A percentile compares a stretch with the other conserved stretches of the same genome.
phyloP scores from a whole-genome alignment of 1,139 yeast species.

The Geotrichum carabidarum region DNA sequence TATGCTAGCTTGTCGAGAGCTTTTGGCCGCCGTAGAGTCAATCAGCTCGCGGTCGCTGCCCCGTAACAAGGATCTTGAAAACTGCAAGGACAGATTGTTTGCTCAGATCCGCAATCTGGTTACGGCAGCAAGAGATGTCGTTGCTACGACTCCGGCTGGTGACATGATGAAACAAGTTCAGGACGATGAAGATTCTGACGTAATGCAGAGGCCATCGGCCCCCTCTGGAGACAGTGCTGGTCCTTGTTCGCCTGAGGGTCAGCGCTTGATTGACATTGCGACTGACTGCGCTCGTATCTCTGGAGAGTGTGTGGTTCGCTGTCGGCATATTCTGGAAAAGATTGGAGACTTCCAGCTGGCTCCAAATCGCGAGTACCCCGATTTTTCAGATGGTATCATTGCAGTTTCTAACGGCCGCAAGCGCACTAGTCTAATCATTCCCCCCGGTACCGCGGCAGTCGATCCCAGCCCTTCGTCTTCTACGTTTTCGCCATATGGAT shows the following conservation, averaged over 20 bases:
- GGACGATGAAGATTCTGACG: slow-evolving; percentile 16
- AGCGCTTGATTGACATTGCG: slow-evolving; percentile 26
- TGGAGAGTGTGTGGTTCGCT: slow-evolving; percentile 42
- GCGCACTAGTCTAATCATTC: neutral
- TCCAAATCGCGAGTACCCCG: slow-evolving; percentile 64
- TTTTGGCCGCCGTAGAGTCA: slow-evolving; percentile 38
- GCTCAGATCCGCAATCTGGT: slow-evolving; percentile 36
- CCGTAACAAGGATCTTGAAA: slow-evolving; percentile 34
- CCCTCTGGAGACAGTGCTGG: slow-evolving; percentile 17
- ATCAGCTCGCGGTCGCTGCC: slow-evolving; percentile 32
- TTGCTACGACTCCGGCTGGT: slow-evolving; percentile 21
- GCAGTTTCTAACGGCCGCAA: slow-evolving; percentile 18
- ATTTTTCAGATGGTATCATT: slow-evolving; percentile 63
- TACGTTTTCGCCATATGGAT: slow-evolving; percentile 2
- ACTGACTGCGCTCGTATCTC: slow-evolving; percentile 37
- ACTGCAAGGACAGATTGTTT: slow-evolving; percentile 37
- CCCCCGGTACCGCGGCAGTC: neutral
- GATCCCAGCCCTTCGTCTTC: slow-evolving; percentile 11
- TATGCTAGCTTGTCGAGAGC: slow-evolving; percentile 42
- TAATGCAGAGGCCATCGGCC: slow-evolving; percentile 1
- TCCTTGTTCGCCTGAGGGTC: slow-evolving; percentile 11
- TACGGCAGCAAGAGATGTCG: slow-evolving; percentile 25
- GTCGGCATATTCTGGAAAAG: slow-evolving; percentile 47
- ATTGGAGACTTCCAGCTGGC: slow-evolving; percentile 73
- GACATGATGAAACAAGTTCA: slow-evolving; percentile 16